Percentiles rank a stretch among this genome's conserved stretches.
These are phyloP conservation scores for Parmales sp. DNA, from an alignment of 108 stramenopile species.

Conservation along the genomic window DNA sequence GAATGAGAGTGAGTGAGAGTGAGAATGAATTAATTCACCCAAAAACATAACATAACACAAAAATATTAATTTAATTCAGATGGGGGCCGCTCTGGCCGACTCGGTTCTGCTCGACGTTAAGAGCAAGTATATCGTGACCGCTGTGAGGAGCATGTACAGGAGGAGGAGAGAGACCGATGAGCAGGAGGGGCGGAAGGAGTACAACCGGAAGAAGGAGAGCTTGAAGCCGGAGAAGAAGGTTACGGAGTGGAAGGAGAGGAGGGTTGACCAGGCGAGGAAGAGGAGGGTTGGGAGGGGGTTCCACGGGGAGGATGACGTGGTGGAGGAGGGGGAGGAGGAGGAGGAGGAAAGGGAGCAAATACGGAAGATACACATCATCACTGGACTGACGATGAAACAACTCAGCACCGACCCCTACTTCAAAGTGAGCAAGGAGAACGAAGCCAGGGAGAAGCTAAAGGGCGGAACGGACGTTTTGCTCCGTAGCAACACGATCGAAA, in stretches of 20 bases:
- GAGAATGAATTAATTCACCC: neutral
- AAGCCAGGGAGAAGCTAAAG: neutral
- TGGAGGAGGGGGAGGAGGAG: neutral
- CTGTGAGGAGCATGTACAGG: constrained; percentile 8
- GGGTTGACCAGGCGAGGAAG: neutral
- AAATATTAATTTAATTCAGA: neutral
- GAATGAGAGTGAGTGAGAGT: neutral
- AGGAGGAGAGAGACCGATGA: constrained; percentile 1
- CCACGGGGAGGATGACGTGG: neutral
- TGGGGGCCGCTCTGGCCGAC: neutral
- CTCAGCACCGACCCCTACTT: constrained; percentile 2
- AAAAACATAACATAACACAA: neutral
- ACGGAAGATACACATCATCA: neutral
- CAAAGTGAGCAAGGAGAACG: constrained; percentile 7
- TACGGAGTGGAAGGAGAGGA: constrained; percentile 1
- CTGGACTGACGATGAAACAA: neutral
- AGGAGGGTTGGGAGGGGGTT: neutral
- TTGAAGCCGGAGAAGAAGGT: constrained; percentile 1
- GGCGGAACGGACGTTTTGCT: neutral
- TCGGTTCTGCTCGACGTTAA: neutral
- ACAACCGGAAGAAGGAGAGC: constrained; percentile 2
- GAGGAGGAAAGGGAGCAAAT: no score
- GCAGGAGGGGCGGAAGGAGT: neutral
- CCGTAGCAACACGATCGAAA: neutral
- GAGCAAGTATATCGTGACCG: neutral